Evolutionary conservation across 2,329 filamentous ascomycete genomes (phyloP), one percentile per base, ranked within the genome.

Genomic region (Meredithiella fracta): DNA sequence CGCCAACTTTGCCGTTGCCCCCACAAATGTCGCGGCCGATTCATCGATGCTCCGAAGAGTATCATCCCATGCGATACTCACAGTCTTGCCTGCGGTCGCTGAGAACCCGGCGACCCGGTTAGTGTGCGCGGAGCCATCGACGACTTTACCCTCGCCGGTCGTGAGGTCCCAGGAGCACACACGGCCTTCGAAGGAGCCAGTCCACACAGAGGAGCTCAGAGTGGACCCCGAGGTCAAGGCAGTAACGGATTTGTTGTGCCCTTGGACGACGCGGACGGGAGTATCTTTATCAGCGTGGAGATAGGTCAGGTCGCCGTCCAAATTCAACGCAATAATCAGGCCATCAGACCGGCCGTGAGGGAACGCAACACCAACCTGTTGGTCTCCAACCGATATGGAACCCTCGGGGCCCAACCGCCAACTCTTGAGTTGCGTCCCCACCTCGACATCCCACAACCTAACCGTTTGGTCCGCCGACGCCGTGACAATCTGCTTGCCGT

Each of bases 301-400:
- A 68, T 98, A 98, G 67, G 86, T 94, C 59, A 98, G 79, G 66
- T 96, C 86, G 23, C 92, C 92, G 53, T 82, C 82, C 20, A 97
- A 76, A 62, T 88, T 92, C 61, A 97, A 72, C 67, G 87, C 94
- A 67, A 98, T 90, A 61, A 98, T 81, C 59, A 96, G 73, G 29
- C 85, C 87, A 66, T 98, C 92, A 54, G 73, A 85, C 61, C 91
- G 79, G 51, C 85, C 86, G 50, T 80, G 76, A 1, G 90, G 87
- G 82, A 89, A 94, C 8, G 92, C 87, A 4, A 98, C 88, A 54
- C 92, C 92, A 31, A 97, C 87, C 66, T 98, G 92, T 68, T 98
- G 92, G 65, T 96, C 78, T 2, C 77, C 76, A 38, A 96, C 74
- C 65, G 79, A 88, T 59, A 83, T 77, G 47, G 71, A 72, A 15